These are phyloP conservation scores for Neohortaea acidophila DNA, from an alignment of 495 filamentous ascomycete species.

Conservation along the genomic window DNA sequence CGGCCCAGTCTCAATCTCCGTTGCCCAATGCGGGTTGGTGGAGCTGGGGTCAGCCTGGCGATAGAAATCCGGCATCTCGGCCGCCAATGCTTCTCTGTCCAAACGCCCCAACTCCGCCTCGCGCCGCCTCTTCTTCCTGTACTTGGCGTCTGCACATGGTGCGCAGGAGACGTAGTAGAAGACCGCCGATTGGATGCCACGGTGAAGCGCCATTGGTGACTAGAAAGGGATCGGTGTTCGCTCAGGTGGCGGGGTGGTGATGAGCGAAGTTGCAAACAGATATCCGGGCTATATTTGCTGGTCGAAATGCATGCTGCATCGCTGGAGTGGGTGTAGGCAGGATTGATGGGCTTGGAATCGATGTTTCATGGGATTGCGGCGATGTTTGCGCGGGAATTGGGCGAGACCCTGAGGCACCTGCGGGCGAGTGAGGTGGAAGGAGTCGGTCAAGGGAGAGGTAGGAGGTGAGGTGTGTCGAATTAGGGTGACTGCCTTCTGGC, in stretches of 20 bases:
- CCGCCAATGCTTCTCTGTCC: slow-evolving; percentile 42
- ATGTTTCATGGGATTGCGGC: too few relatives aligned
- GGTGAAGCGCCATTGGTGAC: slow-evolving; percentile 8
- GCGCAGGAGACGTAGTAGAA: slow-evolving; percentile 78
- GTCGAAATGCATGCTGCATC: slow-evolving; percentile 9
- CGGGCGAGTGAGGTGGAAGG: too few relatives aligned
- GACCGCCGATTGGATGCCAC: slow-evolving; percentile 55
- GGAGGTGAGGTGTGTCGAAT: too few relatives aligned
- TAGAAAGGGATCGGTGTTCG: neutral
- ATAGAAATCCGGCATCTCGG: slow-evolving; percentile 56
- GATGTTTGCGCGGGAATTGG: too few relatives aligned
- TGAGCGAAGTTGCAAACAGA: neutral
- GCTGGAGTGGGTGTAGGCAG: too few relatives aligned
- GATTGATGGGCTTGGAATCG: too few relatives aligned
- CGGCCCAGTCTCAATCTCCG: slow-evolving; percentile 70
- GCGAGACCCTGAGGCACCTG: too few relatives aligned
- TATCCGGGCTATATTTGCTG: neutral
- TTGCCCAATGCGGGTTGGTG: slow-evolving; percentile 73
- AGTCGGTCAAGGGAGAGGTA: too few relatives aligned
- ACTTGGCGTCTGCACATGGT: slow-evolving; percentile 51
- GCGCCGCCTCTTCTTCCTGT: slow-evolving; percentile 49
- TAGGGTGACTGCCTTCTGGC: too few relatives aligned
- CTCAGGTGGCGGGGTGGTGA: neutral
- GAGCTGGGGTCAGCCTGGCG: slow-evolving; percentile 65
- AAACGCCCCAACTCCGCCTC: slow-evolving; percentile 46